A percentile compares a stretch with the other conserved stretches of the same genome.
These are phyloP conservation scores for Isatis lusitanica DNA, from an alignment of 441 rosid genomes.

Conservation along the genomic window DNA sequence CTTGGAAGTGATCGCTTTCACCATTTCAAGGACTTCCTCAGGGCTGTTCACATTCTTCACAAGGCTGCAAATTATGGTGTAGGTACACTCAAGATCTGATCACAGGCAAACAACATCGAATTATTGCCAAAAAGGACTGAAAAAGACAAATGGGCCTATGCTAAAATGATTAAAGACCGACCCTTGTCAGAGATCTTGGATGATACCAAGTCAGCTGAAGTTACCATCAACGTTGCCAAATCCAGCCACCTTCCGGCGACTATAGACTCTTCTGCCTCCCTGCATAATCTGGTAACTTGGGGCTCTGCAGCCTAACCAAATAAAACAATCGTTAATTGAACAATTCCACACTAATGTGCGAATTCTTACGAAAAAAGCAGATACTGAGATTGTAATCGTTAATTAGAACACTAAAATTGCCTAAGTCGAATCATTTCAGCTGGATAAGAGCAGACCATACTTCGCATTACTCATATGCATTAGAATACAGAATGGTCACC, in stretches of 20 bases:
- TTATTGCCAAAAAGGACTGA: neutral
- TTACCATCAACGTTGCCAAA: slow-evolving; percentile 75
- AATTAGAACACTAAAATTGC: neutral
- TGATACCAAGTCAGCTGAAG: slow-evolving; percentile 85
- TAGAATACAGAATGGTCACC: neutral
- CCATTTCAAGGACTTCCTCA: slow-evolving; percentile 73
- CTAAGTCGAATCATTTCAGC: neutral
- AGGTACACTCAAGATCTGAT: slow-evolving; percentile 89
- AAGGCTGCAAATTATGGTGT: slow-evolving; percentile 88
- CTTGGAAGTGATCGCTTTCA: slow-evolving; percentile 67
- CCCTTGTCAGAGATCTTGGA: slow-evolving; percentile 98
- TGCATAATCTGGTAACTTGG: slow-evolving; percentile 75
- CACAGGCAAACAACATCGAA: neutral
- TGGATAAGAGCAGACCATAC: neutral
- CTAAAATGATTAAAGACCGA: neutral
- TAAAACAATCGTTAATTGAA: neutral
- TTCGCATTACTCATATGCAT: neutral
- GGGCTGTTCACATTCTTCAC: slow-evolving; percentile 58
- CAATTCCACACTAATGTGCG: neutral
- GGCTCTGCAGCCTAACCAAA: slow-evolving; percentile 64
- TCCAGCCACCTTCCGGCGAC: slow-evolving; percentile 70
- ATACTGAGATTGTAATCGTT: neutral
- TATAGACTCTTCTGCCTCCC: slow-evolving; percentile 78
- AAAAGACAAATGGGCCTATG: neutral
- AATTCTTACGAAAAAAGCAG: neutral